Percentiles rank a stretch among this genome's conserved stretches.
These are phyloP conservation scores for Microsporum canis DNA, from an alignment of 2,329 filamentous ascomycete genomes.

Conservation along the genomic window DNA sequence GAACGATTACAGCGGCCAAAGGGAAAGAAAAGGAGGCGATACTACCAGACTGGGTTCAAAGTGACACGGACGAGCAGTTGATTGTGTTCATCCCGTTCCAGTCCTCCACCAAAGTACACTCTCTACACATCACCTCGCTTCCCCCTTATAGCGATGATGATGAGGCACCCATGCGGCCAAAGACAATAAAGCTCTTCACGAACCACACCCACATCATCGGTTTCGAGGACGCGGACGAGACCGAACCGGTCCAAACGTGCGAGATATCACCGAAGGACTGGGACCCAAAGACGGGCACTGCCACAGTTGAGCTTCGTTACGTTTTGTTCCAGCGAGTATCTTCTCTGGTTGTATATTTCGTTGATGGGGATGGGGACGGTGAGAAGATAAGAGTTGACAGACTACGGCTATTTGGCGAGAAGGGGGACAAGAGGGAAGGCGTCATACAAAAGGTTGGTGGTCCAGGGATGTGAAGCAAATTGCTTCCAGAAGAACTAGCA, in stretches of 20 bases:
- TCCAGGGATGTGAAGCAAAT: conserved; percentile 45
- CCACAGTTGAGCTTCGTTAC: conserved; percentile 63
- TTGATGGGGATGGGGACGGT: conserved; percentile 68
- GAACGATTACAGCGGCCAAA: conserved; percentile 37
- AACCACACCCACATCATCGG: conserved; percentile 85
- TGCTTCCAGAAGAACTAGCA: neutral
- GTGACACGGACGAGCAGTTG: conserved; percentile 92
- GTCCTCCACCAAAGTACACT: conserved; percentile 78
- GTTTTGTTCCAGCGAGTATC: conserved; percentile 96
- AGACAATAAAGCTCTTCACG: conserved; percentile 71
- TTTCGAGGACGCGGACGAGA: conserved; percentile 88
- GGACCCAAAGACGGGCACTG: conserved; percentile 61
- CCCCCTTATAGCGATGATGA: conserved; percentile 53
- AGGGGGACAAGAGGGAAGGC: conserved; percentile 80
- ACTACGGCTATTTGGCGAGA: conserved; percentile 64
- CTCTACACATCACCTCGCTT: conserved; percentile 71
- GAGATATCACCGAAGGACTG: conserved; percentile 66
- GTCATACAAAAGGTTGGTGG: conserved; percentile 92
- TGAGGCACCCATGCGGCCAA: conserved; percentile 68
- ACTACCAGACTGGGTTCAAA: conserved; percentile 78
- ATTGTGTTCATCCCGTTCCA: conserved; percentile 89
- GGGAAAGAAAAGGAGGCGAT: conserved; percentile 42
- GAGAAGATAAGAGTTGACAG: conserved; percentile 68
- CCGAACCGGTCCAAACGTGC: conserved; percentile 66
- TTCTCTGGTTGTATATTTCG: conserved; percentile 77